Evolutionary conservation across 306 rosid genomes (phyloP).

Genomic region (Macrotyloma uniflorum): DNA sequence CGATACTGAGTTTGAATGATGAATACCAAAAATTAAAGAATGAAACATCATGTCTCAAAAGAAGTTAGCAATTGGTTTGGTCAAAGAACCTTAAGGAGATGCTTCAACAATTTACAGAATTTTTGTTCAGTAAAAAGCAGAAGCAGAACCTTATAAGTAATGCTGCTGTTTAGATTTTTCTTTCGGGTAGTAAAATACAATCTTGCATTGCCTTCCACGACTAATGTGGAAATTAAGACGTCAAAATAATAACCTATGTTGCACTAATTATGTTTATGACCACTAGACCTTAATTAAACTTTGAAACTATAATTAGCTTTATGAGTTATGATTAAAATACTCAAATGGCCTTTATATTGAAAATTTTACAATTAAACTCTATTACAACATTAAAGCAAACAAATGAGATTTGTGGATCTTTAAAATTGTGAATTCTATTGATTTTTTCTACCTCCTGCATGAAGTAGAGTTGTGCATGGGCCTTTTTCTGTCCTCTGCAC

Average conservation of each 20-base stretch:
- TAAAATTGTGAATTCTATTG: neutral
- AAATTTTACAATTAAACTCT: neutral
- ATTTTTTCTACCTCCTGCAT: neutral
- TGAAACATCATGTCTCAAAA: conserved; percentile 1
- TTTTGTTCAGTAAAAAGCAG: conserved; percentile 5
- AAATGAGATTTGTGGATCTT: neutral
- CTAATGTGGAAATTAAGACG: conserved; percentile 7
- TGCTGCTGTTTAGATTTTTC: neutral
- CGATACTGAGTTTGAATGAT: neutral
- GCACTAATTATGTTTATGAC: neutral
- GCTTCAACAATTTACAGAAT: conserved; percentile 12
- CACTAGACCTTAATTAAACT: neutral
- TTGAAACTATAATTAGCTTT: neutral
- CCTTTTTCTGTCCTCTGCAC: neutral
- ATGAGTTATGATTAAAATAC: neutral
- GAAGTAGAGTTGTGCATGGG: neutral
- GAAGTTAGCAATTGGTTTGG: conserved; percentile 28
- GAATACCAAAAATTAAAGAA: neutral
- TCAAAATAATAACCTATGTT: neutral
- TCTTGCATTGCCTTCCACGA: conserved; percentile 4
- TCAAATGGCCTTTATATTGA: neutral
- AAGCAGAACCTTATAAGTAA: neutral
- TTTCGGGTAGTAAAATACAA: conserved; percentile 1
- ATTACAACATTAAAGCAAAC: neutral
- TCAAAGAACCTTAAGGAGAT: conserved; percentile 9